Conservation (phyloP, 768 basidiomycete genomes). For the Bullera alba region DNA sequence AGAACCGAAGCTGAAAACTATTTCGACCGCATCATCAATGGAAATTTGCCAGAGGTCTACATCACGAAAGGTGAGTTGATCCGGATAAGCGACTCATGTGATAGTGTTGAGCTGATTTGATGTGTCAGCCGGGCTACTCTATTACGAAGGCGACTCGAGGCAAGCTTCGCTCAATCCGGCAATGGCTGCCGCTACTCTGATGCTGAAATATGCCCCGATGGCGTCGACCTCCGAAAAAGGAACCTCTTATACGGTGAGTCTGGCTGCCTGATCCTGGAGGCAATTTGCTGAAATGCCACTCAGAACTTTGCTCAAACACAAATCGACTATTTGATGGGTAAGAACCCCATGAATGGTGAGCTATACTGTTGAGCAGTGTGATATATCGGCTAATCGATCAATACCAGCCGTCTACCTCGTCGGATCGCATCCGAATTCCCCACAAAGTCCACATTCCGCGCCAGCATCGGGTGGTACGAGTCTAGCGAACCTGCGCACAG, state of each 20-base stretch:
- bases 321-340: constrained; percentile 72
- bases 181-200: constrained; percentile 75
- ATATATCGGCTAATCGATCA: constrained; percentile 1
- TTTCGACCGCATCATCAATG: constrained; percentile 64
- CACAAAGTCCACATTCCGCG: constrained; percentile 82
- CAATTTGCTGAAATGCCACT: neutral
- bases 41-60: constrained; percentile 51
- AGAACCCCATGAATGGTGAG: constrained; percentile 80
- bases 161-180: constrained; percentile 70
- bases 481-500: constrained; percentile 61
- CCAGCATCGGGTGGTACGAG: constrained; percentile 76
- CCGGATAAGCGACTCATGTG: neutral
- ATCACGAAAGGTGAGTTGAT: constrained; percentile 57
- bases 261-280: too few relatives aligned
- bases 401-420: constrained; percentile 70
- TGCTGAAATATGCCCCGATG: constrained; percentile 67
- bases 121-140: constrained; percentile 71
- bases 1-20: constrained; percentile 63
- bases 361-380: constrained; percentile 1
- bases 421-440: constrained; percentile 82
- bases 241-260: constrained; percentile 57
- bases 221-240: constrained; percentile 59
- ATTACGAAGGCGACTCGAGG: constrained; percentile 76
- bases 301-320: constrained; percentile 70
- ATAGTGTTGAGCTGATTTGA: constrained; percentile 14